Base-by-base conservation (phyloP, 805 yeast genomes). In the Candida fluviatilis region DNA sequence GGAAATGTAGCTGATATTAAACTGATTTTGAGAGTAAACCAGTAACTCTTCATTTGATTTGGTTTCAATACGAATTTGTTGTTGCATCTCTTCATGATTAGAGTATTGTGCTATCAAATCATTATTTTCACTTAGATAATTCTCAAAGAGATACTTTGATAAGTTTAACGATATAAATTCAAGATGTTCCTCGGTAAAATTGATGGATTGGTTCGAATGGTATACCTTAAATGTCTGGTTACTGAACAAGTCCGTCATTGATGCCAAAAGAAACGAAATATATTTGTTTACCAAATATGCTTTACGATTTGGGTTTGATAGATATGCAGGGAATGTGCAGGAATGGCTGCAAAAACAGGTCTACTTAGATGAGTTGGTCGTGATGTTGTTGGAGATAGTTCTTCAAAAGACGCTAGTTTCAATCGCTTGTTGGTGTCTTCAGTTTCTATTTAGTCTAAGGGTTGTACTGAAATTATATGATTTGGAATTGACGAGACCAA, bases 141-240 rank as follows among this genome's bases (percentile, higher is more conserved):
- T 31, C 1, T 26, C 30, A 35, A 29, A 46, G n/a, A 49, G 27
- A 31, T 35, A 45, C 25, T 44, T 42, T 14, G 54, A 31, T 16
- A 48, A 30, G 18, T 37, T 35, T 10, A 26, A 16, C 15, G 32
- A 26, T 18, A 47, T 21, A 26, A 37, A 43, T 3, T 40, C 47
- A 7, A 42, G 18, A 19, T 47, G 41, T 14, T 34, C 27, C 16
- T 27, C 16, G 1, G 42, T 14, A 17, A 52, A 32, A 7, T 28
- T 26, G 13, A 42, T 25, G 7, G 41, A 10, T 4, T 45, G 40
- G 37, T 50, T 52, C 6, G 52, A 31, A 19, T 50, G 48, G 32
- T 40, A 48, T 11, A 49, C 19, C 31, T 47, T 47, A 36, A 48
- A 52, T 3, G 50, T 45, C 30, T 52, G 55, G 26, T 46, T 47